Evolutionary conservation across 768 basidiomycete genomes (phyloP).

Genomic region (Leucosporidium creatinivorum): DNA sequence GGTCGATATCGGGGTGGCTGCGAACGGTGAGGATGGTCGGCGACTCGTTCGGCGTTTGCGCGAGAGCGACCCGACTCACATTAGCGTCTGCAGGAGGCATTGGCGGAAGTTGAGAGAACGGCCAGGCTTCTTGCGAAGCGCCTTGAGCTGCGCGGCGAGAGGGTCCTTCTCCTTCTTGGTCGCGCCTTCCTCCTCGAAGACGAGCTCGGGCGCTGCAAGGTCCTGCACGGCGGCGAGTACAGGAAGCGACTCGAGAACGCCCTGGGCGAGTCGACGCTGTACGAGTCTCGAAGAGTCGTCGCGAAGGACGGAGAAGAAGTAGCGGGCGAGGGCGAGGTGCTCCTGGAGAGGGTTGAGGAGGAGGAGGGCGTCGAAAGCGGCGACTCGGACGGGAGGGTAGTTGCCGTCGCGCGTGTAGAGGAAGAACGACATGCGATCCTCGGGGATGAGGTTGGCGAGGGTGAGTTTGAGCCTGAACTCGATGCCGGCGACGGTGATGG

Average conservation of each 20-base stretch:
- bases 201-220: constrained; percentile 49
- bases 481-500: constrained; percentile 80
- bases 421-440: constrained; percentile 70
- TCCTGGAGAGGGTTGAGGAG: constrained; percentile 71
- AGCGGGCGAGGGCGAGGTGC: constrained; percentile 67
- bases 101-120: constrained; percentile 63
- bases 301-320: constrained; percentile 76
- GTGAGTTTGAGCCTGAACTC: constrained; percentile 81
- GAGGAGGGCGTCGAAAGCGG: constrained; percentile 83
- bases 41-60: neutral
- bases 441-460: constrained; percentile 67
- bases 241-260: constrained; percentile 76
- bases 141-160: constrained; percentile 61
- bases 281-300: constrained; percentile 75
- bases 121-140: constrained; percentile 78
- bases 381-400: constrained; percentile 78
- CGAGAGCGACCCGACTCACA: constrained; percentile 51
- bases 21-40: neutral
- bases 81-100: constrained; percentile 67
- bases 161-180: constrained; percentile 61
- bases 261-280: constrained; percentile 77
- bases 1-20: constrained; percentile 68
- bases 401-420: constrained; percentile 90
- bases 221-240: constrained; percentile 83
- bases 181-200: constrained; percentile 48